Evolutionary conservation across 2,329 filamentous ascomycete species (phyloP), one percentile per base, ranked within the genome.

Genomic region (Diaporthe sp.): DNA sequence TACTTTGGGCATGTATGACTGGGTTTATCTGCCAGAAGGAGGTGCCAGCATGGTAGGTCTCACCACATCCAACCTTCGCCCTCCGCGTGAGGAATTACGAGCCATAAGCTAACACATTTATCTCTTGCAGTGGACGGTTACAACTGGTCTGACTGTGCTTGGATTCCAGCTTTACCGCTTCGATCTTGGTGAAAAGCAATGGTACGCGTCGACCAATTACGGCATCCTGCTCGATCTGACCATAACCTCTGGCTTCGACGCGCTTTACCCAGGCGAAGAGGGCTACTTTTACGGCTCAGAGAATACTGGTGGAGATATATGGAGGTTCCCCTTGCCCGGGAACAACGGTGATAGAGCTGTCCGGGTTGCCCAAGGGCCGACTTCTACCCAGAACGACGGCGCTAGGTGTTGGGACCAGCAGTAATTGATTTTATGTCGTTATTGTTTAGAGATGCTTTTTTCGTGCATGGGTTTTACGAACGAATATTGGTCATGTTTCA

Each of bases 11-110:
- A 50, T 66, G 30, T 66, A 66, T 8, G 63, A 66, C 35, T 66
- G 63, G 63, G 63, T 66, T 8, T 66, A 66, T 66, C 32, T 66
- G 13, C 63, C 63, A 27, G 63, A 66, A 37, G 63, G 63, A 51
- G 32, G 47, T 10, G 2, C 17, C 13, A 66, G 32, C 63, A 51
- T 66, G 63, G 63, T 66, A 37, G 2, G 63, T 65, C n/a, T 47
- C 19, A 39, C 27, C 37, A 37, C 10, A 19, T n/a, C 7, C 58
- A 30, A 27, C 37, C 58, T 9, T 17, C 55, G 4, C 13, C 37
- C 5, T 13, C 8, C 27, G 39, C 10, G 15, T 17, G 27, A 51
- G 37, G n/a, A 30, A 32, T 22, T 13, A 13, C 4, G 12, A 19
- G 10, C 42, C 1, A 25, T 10, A 25, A 35, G 19, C 63, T 66